Conservation (phyloP, 1,284 basidiomycete species). For the Mycosarcoma mackinlayi region DNA sequence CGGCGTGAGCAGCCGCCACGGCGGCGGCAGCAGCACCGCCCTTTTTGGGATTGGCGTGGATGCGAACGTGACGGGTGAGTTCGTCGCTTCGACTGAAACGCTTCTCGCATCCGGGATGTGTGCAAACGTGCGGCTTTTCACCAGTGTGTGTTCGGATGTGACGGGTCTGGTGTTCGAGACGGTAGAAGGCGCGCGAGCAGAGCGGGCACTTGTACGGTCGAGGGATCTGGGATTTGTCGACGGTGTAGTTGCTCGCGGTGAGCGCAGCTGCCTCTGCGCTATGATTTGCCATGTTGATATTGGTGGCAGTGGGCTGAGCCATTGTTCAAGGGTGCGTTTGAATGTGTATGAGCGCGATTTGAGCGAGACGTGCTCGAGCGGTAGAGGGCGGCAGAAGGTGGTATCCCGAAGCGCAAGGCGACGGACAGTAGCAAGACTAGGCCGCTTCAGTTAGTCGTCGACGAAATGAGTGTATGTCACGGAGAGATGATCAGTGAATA, state of each 20-base stretch:
- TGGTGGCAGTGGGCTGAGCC: constrained; percentile 37
- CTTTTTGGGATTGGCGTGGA: constrained; percentile 75
- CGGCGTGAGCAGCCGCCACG: constrained; percentile 13
- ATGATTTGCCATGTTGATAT: constrained; percentile 35
- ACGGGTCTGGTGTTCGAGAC: constrained; percentile 77
- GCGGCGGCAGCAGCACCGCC: constrained; percentile 18
- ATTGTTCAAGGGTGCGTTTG: too few species aligned
- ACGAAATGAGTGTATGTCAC: too few species aligned
- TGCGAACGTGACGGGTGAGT: constrained; percentile 92
- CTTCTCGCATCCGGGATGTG: constrained; percentile 94
- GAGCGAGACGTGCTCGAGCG: constrained; percentile 17
- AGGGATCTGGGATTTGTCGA: constrained; percentile 67
- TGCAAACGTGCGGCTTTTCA: constrained; percentile 95
- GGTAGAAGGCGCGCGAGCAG: constrained; percentile 66
- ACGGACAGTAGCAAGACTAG: too few species aligned
- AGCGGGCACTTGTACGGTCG: constrained; percentile 68
- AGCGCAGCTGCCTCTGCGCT: constrained; percentile 28
- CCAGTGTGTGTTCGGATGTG: constrained; percentile 98
- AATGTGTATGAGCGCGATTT: constrained; percentile 15
- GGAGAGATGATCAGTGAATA: neutral
- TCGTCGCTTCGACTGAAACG: constrained; percentile 97
- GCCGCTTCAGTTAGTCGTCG: too few species aligned
- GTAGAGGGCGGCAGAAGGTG: constrained; percentile 15
- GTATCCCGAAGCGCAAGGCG: neutral
- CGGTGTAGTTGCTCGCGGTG: constrained; percentile 49